These are phyloP conservation scores for Rhodotorula sp. DNA, from an alignment of 1,284 basidiomycete species.

Conservation along the genomic window DNA sequence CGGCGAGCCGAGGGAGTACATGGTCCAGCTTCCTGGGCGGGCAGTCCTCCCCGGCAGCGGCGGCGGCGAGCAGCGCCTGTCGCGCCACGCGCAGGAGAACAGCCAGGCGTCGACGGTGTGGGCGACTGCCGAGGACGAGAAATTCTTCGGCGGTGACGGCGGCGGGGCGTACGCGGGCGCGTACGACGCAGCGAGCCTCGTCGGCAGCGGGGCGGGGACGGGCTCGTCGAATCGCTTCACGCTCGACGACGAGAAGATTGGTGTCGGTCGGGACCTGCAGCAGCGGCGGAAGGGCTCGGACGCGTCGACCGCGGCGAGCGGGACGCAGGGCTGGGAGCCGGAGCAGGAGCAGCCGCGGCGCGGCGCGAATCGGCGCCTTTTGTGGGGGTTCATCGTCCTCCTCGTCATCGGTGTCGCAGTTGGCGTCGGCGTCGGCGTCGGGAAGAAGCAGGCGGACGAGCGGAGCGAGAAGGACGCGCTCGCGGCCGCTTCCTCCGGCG, in stretches of 20 bases:
- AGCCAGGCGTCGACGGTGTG: slow-evolving; percentile 17
- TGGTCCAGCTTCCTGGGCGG: slow-evolving; percentile 26
- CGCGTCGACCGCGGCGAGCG: neutral
- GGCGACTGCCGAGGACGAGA: slow-evolving; percentile 17
- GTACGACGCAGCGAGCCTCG: slow-evolving; percentile 15
- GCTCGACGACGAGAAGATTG: slow-evolving; percentile 25
- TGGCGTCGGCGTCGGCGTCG: slow-evolving; percentile 27
- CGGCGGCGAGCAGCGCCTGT: neutral
- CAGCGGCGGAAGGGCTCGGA: neutral
- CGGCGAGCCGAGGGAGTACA: neutral
- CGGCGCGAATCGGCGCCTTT: slow-evolving; percentile 16
- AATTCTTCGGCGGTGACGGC: neutral
- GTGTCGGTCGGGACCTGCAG: slow-evolving; percentile 4
- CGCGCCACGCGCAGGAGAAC: slow-evolving; percentile 4
- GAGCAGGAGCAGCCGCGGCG: slow-evolving; percentile 4
- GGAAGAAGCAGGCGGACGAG: slow-evolving; percentile 10
- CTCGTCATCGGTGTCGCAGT: slow-evolving; percentile 25
- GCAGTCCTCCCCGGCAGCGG: neutral
- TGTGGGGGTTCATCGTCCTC: slow-evolving; percentile 15
- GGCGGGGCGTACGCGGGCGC: slow-evolving; percentile 1
- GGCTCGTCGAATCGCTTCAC: slow-evolving; percentile 31
- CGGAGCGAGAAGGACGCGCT: neutral
- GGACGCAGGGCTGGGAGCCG: slow-evolving; percentile 10
- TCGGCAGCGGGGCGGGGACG: neutral
- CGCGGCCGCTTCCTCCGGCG: neutral